Conservation (phyloP, 2,329 filamentous ascomycete genomes). For the Setomelanomma holmii region DNA sequence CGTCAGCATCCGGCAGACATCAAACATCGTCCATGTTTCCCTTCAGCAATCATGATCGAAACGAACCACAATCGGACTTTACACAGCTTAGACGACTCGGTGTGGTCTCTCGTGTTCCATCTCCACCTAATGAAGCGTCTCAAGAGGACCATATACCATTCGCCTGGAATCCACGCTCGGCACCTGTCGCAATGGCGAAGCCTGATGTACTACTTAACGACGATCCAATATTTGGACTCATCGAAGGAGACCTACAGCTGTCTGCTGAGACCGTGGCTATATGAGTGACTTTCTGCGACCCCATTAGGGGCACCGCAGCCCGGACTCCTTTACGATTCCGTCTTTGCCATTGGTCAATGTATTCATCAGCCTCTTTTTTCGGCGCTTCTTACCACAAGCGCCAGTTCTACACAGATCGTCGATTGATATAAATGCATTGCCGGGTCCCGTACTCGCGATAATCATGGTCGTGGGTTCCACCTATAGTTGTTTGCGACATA, state of each 20-base stretch:
- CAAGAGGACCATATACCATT: conserved; percentile 9
- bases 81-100: not conserved
- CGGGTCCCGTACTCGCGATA: conserved; percentile 3
- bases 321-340: conserved; percentile 7
- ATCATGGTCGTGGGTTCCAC: conserved; percentile 11
- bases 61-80: not conserved
- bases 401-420: conserved; percentile 8
- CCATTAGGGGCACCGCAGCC: not conserved
- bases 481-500: conserved; percentile 9
- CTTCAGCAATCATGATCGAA: too few relatives aligned
- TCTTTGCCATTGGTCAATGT: conserved; percentile 7
- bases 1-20: too few relatives aligned
- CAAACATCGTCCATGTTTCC: too few relatives aligned
- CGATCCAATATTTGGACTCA: not conserved
- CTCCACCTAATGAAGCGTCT: conserved; percentile 11
- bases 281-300: not conserved
- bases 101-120: not conserved
- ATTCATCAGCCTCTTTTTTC: conserved; percentile 11
- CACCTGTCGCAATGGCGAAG: conserved; percentile 6
- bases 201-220: conserved; percentile 3
- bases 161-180: conserved; percentile 10
- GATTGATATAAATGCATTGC: not conserved
- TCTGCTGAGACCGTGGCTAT: not conserved
- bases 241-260: not conserved
- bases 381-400: conserved; percentile 2